These are phyloP conservation scores for Brassica hybrid DNA, from an alignment of 441 rosid genomes.

Conservation along the genomic window DNA sequence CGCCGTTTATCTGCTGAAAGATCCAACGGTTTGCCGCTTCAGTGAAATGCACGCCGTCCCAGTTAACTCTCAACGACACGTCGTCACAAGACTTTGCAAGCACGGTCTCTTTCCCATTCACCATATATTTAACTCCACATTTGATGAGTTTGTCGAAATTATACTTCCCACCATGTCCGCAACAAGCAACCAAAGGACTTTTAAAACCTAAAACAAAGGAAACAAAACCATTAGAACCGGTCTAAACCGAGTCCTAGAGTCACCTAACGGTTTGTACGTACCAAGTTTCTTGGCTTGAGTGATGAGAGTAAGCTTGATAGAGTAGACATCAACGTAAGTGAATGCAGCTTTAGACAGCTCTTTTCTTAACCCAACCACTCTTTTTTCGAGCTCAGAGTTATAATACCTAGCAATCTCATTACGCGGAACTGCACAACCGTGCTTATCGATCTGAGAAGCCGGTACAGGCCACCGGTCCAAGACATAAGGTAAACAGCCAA, in stretches of 20 bases:
- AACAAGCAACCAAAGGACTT: slow-evolving; percentile 65
- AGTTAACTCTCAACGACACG: slow-evolving; percentile 51
- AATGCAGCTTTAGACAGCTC: slow-evolving; percentile 49
- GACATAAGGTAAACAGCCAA: slow-evolving; percentile 68
- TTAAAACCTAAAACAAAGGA: slow-evolving; percentile 35
- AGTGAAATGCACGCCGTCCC: slow-evolving; percentile 76
- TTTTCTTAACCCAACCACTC: slow-evolving; percentile 46
- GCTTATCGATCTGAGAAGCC: slow-evolving; percentile 48
- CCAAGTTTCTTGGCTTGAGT: slow-evolving; percentile 55
- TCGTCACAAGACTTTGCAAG: slow-evolving; percentile 57
- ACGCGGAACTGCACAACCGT: slow-evolving; percentile 65
- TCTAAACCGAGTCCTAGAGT: slow-evolving; percentile 7
- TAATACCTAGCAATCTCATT: slow-evolving; percentile 62
- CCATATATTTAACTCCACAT: slow-evolving; percentile 52
- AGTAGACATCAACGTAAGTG: slow-evolving; percentile 56
- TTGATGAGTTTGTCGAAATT: slow-evolving; percentile 49
- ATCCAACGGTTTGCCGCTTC: slow-evolving; percentile 66
- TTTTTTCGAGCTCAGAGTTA: slow-evolving; percentile 43
- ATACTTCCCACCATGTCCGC: slow-evolving; percentile 84
- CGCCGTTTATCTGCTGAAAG: slow-evolving; percentile 48
- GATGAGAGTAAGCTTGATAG: slow-evolving; percentile 55
- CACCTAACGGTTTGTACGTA: slow-evolving; percentile 18
- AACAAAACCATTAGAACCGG: slow-evolving; percentile 10
- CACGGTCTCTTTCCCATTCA: slow-evolving; percentile 54
- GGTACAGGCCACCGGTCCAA: slow-evolving; percentile 54